These are phyloP conservation scores for Cyclostephanos invisitatus DNA, from an alignment of 108 stramenopile species.

Conservation along the genomic window DNA sequence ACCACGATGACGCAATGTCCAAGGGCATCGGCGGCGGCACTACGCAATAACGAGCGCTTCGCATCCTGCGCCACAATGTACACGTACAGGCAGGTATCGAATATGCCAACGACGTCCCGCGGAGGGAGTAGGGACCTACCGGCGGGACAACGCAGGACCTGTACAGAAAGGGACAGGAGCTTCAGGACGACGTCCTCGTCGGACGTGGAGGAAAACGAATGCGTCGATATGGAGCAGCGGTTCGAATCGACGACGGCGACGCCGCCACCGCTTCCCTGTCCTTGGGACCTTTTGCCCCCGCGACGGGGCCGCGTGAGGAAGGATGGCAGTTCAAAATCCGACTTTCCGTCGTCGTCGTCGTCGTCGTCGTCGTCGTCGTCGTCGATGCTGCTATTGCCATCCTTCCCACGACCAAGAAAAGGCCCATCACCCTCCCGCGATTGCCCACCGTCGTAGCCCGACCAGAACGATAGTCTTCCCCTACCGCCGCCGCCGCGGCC, in stretches of 20 bases:
- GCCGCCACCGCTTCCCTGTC: not conserved
- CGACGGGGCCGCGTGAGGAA: conserved; percentile 35
- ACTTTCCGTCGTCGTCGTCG: not conserved
- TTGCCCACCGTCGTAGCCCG: conserved; percentile 9
- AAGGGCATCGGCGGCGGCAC: conserved; percentile 76
- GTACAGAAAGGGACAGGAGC: conserved; percentile 68
- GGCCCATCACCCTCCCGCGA: not conserved
- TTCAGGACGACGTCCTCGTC: conserved; percentile 82
- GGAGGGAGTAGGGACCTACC: conserved; percentile 25
- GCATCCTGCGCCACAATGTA: conserved; percentile 52
- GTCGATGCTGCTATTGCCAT: not conserved
- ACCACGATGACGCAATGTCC: conserved; percentile 78
- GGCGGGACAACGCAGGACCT: conserved; percentile 68
- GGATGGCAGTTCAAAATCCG: conserved; percentile 18
- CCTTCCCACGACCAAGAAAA: not conserved
- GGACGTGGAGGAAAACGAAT: not conserved
- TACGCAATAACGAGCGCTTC: conserved; percentile 64
- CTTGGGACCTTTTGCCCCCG: not conserved
- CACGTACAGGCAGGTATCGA: conserved; percentile 79
- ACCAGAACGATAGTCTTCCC: conserved; percentile 30
- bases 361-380: too few relatives aligned
- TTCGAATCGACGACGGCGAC: not conserved
- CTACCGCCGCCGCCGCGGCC: too few relatives aligned
- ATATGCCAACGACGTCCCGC: conserved; percentile 60
- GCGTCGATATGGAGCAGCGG: not conserved